phyloP scores from a whole-genome alignment of 768 basidiomycete species.

The Lanmaoa pseudosensibilis region DNA sequence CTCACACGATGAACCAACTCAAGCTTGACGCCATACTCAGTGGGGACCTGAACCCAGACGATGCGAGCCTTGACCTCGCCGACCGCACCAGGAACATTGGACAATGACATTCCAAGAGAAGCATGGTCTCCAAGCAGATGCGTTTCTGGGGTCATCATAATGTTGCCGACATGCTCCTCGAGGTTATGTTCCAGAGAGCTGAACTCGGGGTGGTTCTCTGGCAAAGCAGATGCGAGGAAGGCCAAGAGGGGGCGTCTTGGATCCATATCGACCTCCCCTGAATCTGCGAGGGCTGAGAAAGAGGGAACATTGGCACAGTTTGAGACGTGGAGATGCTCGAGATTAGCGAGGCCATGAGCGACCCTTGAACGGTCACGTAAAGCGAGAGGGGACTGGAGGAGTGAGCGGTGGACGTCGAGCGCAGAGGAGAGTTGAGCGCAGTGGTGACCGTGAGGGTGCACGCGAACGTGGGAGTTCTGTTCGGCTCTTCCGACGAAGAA shows the following conservation, averaged over 20 bases:
- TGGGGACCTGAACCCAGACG: constrained; percentile 81
- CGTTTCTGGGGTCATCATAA: constrained; percentile 42
- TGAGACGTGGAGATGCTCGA: constrained; percentile 50
- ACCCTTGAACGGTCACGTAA: constrained; percentile 13
- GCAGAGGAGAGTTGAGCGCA: constrained; percentile 48
- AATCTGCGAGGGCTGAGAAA: constrained; percentile 19
- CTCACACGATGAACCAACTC: constrained; percentile 61
- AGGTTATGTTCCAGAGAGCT: constrained; percentile 49
- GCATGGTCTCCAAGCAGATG: constrained; percentile 49
- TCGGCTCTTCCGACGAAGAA: constrained; percentile 67
- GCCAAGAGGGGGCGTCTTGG: constrained; percentile 62
- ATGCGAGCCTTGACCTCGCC: constrained; percentile 78
- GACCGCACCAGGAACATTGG: constrained; percentile 68
- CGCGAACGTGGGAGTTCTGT: constrained; percentile 30
- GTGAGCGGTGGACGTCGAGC: constrained; percentile 25
- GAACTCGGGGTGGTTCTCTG: constrained; percentile 43
- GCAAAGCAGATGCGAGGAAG: constrained; percentile 76
- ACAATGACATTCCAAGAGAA: constrained; percentile 34
- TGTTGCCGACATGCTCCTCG: constrained; percentile 49
- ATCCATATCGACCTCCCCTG: constrained; percentile 31
- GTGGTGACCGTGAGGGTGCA: constrained; percentile 53
- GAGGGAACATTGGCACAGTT: constrained; percentile 54
- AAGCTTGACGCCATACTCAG: constrained; percentile 58
- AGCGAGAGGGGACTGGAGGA: constrained; percentile 26
- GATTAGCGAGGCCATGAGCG: constrained; percentile 19